A percentile compares a stretch with the other conserved stretches of the same genome.
Evolutionary conservation across 495 filamentous ascomycete species (phyloP).

Genomic region (Aspergillus carlsbadensis): DNA sequence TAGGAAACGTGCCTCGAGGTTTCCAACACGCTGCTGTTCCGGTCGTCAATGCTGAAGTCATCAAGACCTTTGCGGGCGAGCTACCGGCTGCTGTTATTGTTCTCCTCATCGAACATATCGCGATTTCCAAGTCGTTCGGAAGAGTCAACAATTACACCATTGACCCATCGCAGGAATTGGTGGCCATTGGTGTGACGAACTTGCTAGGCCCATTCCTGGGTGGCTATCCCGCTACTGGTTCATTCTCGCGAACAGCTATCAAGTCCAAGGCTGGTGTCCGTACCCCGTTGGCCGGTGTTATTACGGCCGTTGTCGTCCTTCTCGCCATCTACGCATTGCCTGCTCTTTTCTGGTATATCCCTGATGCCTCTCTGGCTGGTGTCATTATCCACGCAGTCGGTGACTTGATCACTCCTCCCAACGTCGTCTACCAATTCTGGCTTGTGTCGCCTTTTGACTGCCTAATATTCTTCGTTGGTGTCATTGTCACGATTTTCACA

Average conservation of each 20-base stretch:
- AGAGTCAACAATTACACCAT: conserved; percentile 98
- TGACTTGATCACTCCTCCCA: conserved; percentile 91
- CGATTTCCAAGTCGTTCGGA: conserved; percentile 98
- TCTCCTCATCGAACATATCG: conserved; percentile 90
- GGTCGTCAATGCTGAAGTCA: conserved; percentile 59
- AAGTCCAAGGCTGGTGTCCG: conserved; percentile 97
- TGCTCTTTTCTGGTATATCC: conserved; percentile 93
- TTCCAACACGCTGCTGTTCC: conserved; percentile 84
- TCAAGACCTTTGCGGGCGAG: conserved; percentile 59
- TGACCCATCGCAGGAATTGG: conserved; percentile 93
- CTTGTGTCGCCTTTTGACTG: conserved; percentile 85
- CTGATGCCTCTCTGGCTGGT: conserved; percentile 77
- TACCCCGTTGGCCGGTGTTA: conserved; percentile 87
- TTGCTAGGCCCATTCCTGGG: conserved; percentile 92
- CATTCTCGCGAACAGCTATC: conserved; percentile 96
- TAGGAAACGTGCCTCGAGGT: conserved; percentile 76
- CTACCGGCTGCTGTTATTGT: conserved; percentile 87
- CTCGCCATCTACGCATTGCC: conserved; percentile 94
- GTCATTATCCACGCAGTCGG: conserved; percentile 98
- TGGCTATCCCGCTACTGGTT: conserved; percentile 91
- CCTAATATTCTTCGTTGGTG: conserved; percentile 90
- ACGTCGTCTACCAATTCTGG: conserved; percentile 97
- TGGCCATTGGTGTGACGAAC: conserved; percentile 92
- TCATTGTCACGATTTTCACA: conserved; percentile 84
- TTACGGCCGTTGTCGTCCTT: conserved; percentile 85